phyloP scores from a whole-genome alignment of 2,329 filamentous ascomycete genomes.

The Neoscytalidium dimidiatum region DNA sequence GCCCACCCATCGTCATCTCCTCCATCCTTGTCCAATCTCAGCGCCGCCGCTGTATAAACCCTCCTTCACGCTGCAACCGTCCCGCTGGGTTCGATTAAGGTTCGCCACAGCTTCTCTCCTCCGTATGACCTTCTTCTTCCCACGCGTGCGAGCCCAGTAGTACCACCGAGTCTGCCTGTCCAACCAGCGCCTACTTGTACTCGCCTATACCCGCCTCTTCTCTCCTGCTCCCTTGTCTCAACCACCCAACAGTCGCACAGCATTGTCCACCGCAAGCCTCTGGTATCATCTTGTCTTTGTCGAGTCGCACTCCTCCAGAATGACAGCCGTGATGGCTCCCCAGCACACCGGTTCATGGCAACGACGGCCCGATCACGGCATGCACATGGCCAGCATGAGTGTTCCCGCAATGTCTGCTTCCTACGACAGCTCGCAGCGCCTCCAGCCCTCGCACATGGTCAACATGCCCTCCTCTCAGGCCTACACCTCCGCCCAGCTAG shows the following conservation, averaged over 20 bases:
- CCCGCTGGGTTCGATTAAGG: constrained; percentile 17
- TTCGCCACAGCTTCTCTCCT: constrained; percentile 19
- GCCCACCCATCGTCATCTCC: constrained; percentile 18
- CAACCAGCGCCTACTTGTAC: constrained; percentile 20
- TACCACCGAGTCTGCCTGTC: constrained; percentile 11
- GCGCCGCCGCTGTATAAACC: constrained; percentile 18
- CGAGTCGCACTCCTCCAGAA: constrained; percentile 18
- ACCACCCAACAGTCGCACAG: constrained; percentile 19
- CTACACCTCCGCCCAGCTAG: constrained; percentile 8
- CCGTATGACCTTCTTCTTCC: constrained; percentile 12
- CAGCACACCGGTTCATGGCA: constrained; percentile 19
- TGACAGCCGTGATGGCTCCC: constrained; percentile 21
- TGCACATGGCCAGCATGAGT: constrained; percentile 17
- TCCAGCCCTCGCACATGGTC: neutral
- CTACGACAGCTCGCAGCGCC: constrained; percentile 2
- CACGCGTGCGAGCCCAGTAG: neutral
- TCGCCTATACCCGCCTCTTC: constrained; percentile 17
- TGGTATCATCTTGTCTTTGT: constrained; percentile 20
- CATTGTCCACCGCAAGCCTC: constrained; percentile 16
- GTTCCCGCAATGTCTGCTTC: constrained; percentile 5
- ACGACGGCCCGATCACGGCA: constrained; percentile 12
- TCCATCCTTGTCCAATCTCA: constrained; percentile 19
- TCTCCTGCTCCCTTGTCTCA: constrained; percentile 16
- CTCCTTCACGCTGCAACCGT: constrained; percentile 19
- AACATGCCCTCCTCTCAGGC: constrained; percentile 18